These are phyloP conservation scores for Juncus inflexus DNA, from an alignment of 176 grass and related monocot species.

Conservation along the genomic window DNA sequence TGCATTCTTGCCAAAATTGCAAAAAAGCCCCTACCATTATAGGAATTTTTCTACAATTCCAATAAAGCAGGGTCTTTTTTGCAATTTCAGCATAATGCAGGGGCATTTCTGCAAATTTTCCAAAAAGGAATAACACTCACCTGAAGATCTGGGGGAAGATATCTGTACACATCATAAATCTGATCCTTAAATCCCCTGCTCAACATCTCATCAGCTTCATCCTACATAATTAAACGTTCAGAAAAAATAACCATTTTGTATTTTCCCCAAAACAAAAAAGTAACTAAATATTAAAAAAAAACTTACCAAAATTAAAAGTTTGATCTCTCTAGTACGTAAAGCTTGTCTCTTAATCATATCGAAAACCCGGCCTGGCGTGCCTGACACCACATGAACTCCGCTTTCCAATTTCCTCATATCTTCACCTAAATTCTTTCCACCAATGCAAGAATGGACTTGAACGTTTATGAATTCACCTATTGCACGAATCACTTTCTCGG, in stretches of 20 bases:
- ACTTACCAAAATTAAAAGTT: slow-evolving; percentile 71
- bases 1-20: no score
- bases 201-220: slow-evolving; percentile 97
- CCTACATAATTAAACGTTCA: no score
- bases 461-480: slow-evolving; percentile 67
- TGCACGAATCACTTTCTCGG: slow-evolving; percentile 71
- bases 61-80: no score
- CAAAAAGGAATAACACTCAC: slow-evolving; percentile 13
- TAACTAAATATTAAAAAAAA: background rate
- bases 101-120: no score
- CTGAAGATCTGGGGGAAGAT: slow-evolving; percentile 83
- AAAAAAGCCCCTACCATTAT: no score
- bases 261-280: background rate
- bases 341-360: slow-evolving; percentile 90
- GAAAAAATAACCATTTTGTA: background rate
- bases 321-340: slow-evolving; percentile 78
- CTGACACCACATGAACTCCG: slow-evolving; percentile 77
- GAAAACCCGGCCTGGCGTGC: slow-evolving; percentile 75
- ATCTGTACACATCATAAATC: slow-evolving; percentile 88
- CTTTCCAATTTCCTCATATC: slow-evolving; percentile 81
- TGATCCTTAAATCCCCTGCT: slow-evolving; percentile 93
- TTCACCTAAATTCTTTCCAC: slow-evolving; percentile 74
- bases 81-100: no score
- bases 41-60: no score
- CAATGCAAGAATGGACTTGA: slow-evolving; percentile 72